Evolutionary conservation across 1,284 basidiomycete genomes (phyloP).

Genomic region (Austroboletus novae-zelandiae): DNA sequence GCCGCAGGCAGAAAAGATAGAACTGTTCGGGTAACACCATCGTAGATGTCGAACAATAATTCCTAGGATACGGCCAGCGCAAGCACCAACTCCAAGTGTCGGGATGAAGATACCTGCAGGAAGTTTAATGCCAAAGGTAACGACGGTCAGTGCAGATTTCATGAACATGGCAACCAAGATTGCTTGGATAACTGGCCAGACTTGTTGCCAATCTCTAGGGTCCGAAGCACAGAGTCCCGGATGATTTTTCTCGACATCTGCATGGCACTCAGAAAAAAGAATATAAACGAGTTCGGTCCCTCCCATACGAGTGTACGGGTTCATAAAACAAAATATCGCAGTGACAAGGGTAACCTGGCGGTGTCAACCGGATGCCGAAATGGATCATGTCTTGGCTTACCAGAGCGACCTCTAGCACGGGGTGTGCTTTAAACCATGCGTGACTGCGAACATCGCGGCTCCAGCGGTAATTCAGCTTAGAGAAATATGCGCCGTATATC

Average conservation of each 20-base stretch:
- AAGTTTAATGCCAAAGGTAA: slow-evolving; percentile 93
- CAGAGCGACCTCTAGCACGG: slow-evolving; percentile 81
- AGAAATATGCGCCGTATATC: slow-evolving; percentile 92
- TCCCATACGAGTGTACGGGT: slow-evolving; percentile 90
- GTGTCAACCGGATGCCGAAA: slow-evolving; percentile 8
- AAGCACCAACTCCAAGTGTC: slow-evolving; percentile 95
- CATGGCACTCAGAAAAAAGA: slow-evolving; percentile 84
- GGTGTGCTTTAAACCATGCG: slow-evolving; percentile 79
- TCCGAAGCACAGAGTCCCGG: slow-evolving; percentile 72
- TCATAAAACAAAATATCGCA: slow-evolving; percentile 79
- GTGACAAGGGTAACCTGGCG: slow-evolving; percentile 75
- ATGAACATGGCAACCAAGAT: slow-evolving; percentile 77
- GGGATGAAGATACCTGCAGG: slow-evolving; percentile 98
- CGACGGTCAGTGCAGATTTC: slow-evolving; percentile 80
- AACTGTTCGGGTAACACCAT: slow-evolving; percentile 58
- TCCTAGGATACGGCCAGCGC: slow-evolving; percentile 88
- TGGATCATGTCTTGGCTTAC: slow-evolving; percentile 43
- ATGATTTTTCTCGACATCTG: slow-evolving; percentile 52
- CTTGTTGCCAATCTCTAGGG: slow-evolving; percentile 54
- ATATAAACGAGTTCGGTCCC: slow-evolving; percentile 93
- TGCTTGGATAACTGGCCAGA: slow-evolving; percentile 64
- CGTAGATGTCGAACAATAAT: slow-evolving; percentile 81
- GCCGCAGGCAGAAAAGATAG: slow-evolving; percentile 66
- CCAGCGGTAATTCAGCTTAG: slow-evolving; percentile 91
- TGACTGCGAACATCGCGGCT: slow-evolving; percentile 76